Conservation (phyloP, 208 protist genomes). For the Trypanosoma rangeli region DNA sequence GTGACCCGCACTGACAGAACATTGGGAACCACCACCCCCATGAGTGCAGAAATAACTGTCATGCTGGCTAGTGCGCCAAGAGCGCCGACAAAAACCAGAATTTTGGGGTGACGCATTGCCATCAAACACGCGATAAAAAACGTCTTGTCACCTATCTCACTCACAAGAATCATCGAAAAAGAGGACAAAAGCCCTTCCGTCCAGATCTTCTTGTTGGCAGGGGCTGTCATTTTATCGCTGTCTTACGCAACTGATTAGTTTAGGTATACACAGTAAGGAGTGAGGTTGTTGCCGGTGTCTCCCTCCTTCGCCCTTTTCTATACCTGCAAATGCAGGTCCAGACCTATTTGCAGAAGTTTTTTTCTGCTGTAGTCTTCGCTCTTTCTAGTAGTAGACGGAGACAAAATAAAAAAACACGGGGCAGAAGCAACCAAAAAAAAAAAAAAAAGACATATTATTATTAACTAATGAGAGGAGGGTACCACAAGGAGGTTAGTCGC, state of each 20-base stretch:
- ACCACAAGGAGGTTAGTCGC: neutral
- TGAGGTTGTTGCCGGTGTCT: neutral
- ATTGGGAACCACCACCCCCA: conserved; percentile 84
- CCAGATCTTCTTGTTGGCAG: conserved; percentile 18
- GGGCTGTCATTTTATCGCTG: neutral
- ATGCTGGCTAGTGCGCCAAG: conserved; percentile 89
- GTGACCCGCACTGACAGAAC: conserved; percentile 88
- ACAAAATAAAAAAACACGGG: too few relatives aligned
- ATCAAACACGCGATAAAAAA: conserved; percentile 97
- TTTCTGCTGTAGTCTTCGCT: too few relatives aligned
- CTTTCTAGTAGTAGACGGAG: too few relatives aligned
- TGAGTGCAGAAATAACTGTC: conserved; percentile 90
- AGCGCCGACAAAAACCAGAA: conserved; percentile 86
- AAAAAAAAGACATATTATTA: too few relatives aligned
- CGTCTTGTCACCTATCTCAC: conserved; percentile 96
- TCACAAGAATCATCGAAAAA: conserved; percentile 92
- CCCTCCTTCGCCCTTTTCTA: neutral
- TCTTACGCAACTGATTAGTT: neutral
- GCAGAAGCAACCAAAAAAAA: too few relatives aligned
- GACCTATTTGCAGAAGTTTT: too few relatives aligned
- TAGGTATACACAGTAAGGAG: too few relatives aligned
- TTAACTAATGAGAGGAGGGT: neutral
- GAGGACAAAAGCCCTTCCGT: conserved; percentile 86
- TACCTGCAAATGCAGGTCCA: neutral
- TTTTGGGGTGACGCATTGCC: conserved; percentile 91